Evolutionary conservation across 441 rosid species (phyloP).

Genomic region (Croton setiger): DNA sequence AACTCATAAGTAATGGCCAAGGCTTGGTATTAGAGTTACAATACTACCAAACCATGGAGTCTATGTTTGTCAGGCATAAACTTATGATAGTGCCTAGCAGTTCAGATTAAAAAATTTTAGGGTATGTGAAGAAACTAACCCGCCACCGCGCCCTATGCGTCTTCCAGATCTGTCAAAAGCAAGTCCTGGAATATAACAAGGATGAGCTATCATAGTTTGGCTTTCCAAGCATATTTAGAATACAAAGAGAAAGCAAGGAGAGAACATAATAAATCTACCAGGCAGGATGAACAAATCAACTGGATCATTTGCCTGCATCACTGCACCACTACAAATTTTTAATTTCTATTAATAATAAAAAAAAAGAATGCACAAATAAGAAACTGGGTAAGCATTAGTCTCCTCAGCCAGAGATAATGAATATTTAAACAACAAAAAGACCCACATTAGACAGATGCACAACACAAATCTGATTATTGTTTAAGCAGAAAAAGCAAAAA

Average conservation of each 20-base stretch:
- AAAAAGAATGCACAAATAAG: constrained; percentile 9
- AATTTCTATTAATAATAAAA: neutral
- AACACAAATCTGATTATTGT: neutral
- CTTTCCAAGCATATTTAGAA: neutral
- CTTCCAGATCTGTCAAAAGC: constrained; percentile 88
- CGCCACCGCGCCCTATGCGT: constrained; percentile 96
- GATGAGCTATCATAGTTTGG: constrained; percentile 4
- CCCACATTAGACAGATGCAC: constrained; percentile 5
- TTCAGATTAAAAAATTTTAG: constrained; percentile 7
- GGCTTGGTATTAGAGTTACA: neutral
- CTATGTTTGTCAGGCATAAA: neutral
- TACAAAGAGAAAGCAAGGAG: neutral
- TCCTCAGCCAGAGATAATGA: constrained; percentile 6
- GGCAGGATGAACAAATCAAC: constrained; percentile 81
- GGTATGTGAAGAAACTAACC: constrained; percentile 43
- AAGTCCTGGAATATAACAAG: constrained; percentile 52
- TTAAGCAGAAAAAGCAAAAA: neutral
- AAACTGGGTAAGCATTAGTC: neutral
- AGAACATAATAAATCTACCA: constrained; percentile 38
- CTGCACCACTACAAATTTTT: constrained; percentile 39
- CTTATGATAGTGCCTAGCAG: neutral
- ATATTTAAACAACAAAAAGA: neutral
- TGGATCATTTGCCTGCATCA: constrained; percentile 72
- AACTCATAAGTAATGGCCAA: neutral
- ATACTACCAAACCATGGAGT: neutral